A percentile compares a stretch with the other conserved stretches of the same genome.
These are phyloP conservation scores for Tremella fuciformis DNA, from an alignment of 768 basidiomycete species.

Conservation along the genomic window DNA sequence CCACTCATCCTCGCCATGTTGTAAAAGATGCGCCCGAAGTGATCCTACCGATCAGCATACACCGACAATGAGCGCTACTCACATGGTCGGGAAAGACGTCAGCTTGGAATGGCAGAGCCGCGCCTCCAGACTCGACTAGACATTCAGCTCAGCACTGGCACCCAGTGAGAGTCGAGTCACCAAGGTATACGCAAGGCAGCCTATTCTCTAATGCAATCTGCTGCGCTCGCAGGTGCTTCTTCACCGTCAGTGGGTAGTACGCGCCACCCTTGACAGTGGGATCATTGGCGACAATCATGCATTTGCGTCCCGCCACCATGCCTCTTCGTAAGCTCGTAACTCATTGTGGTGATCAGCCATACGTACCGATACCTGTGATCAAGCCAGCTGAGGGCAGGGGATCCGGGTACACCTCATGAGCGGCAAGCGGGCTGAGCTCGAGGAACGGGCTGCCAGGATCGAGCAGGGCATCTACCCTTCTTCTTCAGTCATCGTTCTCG, in stretches of 20 bases:
- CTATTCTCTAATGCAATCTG: slow-evolving; percentile 89
- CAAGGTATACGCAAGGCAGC: slow-evolving; percentile 86
- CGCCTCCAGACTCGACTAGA: slow-evolving; percentile 88
- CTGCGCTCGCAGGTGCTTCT: slow-evolving; percentile 92
- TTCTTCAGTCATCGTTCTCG: background rate
- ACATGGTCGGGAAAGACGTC: slow-evolving; percentile 83
- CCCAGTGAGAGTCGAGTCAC: slow-evolving; percentile 55
- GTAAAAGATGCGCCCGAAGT: slow-evolving; percentile 95
- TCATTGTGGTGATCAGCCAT: background rate
- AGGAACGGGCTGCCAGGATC: slow-evolving; percentile 87
- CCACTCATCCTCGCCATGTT: slow-evolving; percentile 94
- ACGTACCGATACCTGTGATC: slow-evolving; percentile 65
- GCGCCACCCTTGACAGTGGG: slow-evolving; percentile 90
- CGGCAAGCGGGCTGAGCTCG: slow-evolving; percentile 80
- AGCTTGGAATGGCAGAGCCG: slow-evolving; percentile 86
- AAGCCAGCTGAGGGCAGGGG: slow-evolving; percentile 81
- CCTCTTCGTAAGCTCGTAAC: slow-evolving; percentile 51
- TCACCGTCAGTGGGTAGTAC: slow-evolving; percentile 87
- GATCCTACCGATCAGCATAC: slow-evolving; percentile 57
- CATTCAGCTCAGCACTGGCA: background rate
- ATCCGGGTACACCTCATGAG: slow-evolving; percentile 75
- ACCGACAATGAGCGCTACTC: slow-evolving; percentile 8
- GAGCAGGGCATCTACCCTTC: slow-evolving; percentile 68
- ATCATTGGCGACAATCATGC: slow-evolving; percentile 89
- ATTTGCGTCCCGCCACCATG: slow-evolving; percentile 74